These are phyloP conservation scores for Phytophthora cryptogea DNA, from an alignment of 352 stramenopile genomes.

Conservation along the genomic window DNA sequence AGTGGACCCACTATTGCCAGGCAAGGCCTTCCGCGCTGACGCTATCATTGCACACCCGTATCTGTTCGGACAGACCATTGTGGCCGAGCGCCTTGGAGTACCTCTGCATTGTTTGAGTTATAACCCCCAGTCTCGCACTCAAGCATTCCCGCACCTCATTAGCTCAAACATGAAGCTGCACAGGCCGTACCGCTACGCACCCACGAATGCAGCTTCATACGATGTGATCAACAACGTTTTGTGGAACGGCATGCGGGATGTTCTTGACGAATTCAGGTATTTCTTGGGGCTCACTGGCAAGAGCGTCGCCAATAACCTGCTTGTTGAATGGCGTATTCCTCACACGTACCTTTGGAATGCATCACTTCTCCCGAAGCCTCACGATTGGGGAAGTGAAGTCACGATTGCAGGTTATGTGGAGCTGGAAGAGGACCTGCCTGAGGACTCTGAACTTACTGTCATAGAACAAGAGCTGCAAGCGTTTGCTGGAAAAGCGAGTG, in stretches of 20 bases:
- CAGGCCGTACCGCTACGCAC: constrained; percentile 49
- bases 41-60: constrained; percentile 72
- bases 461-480: constrained; percentile 33
- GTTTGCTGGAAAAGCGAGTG: constrained; percentile 21
- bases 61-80: constrained; percentile 60
- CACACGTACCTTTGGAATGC: constrained; percentile 81
- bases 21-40: constrained; percentile 63
- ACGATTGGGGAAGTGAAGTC: constrained; percentile 68
- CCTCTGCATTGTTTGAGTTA: constrained; percentile 72
- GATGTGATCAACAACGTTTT: constrained; percentile 56
- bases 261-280: constrained; percentile 63
- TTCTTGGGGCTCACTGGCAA: constrained; percentile 55
- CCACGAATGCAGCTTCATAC: constrained; percentile 58
- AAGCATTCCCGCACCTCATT: constrained; percentile 64
- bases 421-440: constrained; percentile 28
- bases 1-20: constrained; percentile 44
- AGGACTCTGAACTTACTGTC: constrained; percentile 16
- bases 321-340: constrained; percentile 56
- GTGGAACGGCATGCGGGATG: constrained; percentile 49
- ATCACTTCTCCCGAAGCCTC: constrained; percentile 55
- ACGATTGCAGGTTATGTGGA: constrained; percentile 59
- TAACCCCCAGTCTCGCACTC: constrained; percentile 55
- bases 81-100: constrained; percentile 73
- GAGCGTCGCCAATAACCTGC: constrained; percentile 39
- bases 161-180: constrained; percentile 47